phyloP scores from a whole-genome alignment of 257 asterid genomes.

The Scutellaria minor region DNA sequence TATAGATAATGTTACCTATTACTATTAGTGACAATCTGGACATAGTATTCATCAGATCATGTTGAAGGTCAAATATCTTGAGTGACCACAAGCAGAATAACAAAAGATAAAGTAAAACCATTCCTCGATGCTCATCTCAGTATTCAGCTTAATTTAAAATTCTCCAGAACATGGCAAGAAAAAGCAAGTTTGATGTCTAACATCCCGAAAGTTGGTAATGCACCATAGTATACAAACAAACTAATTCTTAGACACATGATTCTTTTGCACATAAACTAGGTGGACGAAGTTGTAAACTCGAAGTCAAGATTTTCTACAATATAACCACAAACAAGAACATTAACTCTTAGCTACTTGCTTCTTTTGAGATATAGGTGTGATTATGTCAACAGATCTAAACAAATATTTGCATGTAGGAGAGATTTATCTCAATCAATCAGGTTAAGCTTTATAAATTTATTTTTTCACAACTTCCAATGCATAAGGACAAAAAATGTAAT shows the following conservation, averaged over 20 bases:
- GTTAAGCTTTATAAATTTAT: conserved; percentile 20
- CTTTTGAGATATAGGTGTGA: conserved; percentile 14
- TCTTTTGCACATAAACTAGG: conserved; percentile 22
- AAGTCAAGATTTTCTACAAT: not conserved
- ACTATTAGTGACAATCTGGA: not conserved
- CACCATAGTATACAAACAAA: conserved; percentile 1
- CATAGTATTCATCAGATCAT: conserved; percentile 27
- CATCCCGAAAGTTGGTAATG: conserved; percentile 15
- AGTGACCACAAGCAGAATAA: conserved; percentile 31
- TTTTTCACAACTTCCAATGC: not conserved
- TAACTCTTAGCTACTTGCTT: conserved; percentile 19
- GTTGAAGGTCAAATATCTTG: conserved; percentile 7
- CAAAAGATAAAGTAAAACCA: not conserved
- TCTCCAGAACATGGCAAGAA: not conserved
- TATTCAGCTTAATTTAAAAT: conserved; percentile 7
- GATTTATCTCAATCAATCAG: conserved; percentile 26
- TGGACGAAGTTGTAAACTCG: not conserved
- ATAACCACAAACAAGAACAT: conserved; percentile 11
- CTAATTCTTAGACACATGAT: not conserved
- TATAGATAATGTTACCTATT: not conserved
- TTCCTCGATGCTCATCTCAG: conserved; percentile 21
- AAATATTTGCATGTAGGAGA: conserved; percentile 21
- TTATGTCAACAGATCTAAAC: conserved; percentile 19
- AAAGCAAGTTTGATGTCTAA: conserved; percentile 20
- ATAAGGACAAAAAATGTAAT: conserved; percentile 28